A percentile compares a stretch with the other conserved stretches of the same genome.
Evolutionary conservation across 148 eudicot genomes (phyloP).

Genomic region (Rhododendron griersonianum): DNA sequence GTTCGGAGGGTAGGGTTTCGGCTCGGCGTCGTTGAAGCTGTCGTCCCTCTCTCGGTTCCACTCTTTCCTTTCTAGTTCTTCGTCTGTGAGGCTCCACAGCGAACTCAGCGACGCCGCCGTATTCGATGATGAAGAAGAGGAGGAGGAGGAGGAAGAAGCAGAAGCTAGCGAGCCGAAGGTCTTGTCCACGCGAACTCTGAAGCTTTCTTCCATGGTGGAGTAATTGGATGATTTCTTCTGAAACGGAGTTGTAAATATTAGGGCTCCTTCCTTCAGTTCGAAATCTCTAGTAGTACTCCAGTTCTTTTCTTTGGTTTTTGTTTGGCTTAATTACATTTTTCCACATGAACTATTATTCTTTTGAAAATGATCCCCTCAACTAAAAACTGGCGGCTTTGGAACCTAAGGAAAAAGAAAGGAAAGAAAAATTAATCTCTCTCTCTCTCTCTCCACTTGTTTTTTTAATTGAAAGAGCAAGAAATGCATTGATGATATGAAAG

Average conservation of each 20-base stretch:
- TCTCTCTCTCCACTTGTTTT: too few species aligned
- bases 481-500: too few species aligned
- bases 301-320: too few species aligned
- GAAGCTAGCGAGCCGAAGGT: constrained; percentile 49
- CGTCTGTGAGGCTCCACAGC: constrained; percentile 68
- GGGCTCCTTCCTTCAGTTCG: constrained; percentile 1
- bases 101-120: constrained; percentile 18
- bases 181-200: constrained; percentile 55
- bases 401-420: too few species aligned
- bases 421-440: too few species aligned
- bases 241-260: not conserved
- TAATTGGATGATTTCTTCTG: not conserved
- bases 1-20: constrained; percentile 22
- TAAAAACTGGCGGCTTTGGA: too few species aligned
- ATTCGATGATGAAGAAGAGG: constrained; percentile 17
- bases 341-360: too few species aligned
- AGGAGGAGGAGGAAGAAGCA: not conserved
- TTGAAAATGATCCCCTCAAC: too few species aligned
- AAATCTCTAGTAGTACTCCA: not conserved
- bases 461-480: too few species aligned
- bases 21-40: constrained; percentile 16
- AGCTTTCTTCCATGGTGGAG: constrained; percentile 56
- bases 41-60: constrained; percentile 44
- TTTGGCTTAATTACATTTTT: too few species aligned
- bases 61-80: constrained; percentile 44